phyloP scores from a whole-genome alignment of 345 rosid genomes.

The Pistacia integerrima region DNA sequence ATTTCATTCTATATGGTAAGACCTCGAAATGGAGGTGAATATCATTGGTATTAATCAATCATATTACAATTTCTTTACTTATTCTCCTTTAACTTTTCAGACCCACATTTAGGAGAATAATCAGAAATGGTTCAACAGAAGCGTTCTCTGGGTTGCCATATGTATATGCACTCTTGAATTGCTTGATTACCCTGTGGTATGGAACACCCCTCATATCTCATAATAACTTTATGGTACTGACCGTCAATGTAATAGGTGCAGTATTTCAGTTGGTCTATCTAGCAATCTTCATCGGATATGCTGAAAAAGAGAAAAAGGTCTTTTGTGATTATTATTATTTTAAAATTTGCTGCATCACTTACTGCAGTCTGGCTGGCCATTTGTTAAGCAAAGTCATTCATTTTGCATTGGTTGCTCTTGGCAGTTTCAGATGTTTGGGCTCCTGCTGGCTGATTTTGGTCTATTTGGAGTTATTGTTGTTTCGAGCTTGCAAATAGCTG shows the following conservation, averaged over 20 bases:
- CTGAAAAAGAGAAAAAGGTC: conserved; percentile 70
- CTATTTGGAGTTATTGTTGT: conserved; percentile 47
- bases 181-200: conserved; percentile 84
- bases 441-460: conserved; percentile 51
- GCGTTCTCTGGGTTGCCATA: conserved; percentile 90
- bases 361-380: neutral
- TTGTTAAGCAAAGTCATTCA: neutral
- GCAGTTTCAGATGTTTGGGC: conserved; percentile 64
- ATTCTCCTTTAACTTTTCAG: conserved; percentile 38
- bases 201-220: conserved; percentile 69
- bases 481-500: conserved; percentile 66
- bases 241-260: conserved; percentile 75
- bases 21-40: neutral
- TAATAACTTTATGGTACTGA: conserved; percentile 58
- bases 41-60: neutral
- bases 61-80: conserved; percentile 16
- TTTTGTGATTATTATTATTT: neutral
- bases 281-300: conserved; percentile 53
- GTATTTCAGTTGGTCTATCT: conserved; percentile 69
- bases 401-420: conserved; percentile 13
- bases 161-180: conserved; percentile 76
- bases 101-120: conserved; percentile 81
- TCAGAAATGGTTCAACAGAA: conserved; percentile 75
- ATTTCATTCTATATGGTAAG: neutral
- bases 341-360: conserved; percentile 8